Evolutionary conservation across 2,329 filamentous ascomycete species (phyloP), one percentile per base, ranked within the genome.

Genomic region (Blastomyces emzantsi): DNA sequence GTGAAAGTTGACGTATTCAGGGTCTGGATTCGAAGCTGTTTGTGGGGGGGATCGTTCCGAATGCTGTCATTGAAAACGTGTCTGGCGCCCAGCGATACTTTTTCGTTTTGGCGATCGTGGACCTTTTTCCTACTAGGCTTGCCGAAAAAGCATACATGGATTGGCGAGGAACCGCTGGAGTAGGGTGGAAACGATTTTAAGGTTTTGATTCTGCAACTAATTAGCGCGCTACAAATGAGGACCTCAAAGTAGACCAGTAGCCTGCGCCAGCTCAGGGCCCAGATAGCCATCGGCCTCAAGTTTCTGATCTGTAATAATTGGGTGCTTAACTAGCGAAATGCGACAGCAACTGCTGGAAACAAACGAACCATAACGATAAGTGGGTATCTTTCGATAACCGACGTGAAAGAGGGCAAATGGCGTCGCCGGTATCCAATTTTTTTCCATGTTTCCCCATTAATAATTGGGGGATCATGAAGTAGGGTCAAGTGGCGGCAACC

Each of bases 241-340:
- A 13, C 25, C n/a, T 41, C n/a, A 55, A 39, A 22, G 3, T 17
- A 13, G 30, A 30, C 59, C 39, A 55, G 54, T 61, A 30, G 47
- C 41, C 22, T 5, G 28, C 6, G 6, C 19, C 36, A 8, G 47
- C 51, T 39, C 22, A 28, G 6, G 47, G 33, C 43, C 60, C n/a
- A 61, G 60, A 55, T 49, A 61, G 15, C 51, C 33, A 54, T 61
- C 30, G 49, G 30, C 60, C 45, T 15, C 8, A 54, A 22, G 9
- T 25, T 61, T 61, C 51, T 39, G 47, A 55, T 43, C 9, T 55
- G 60, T 52, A 45, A 61, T 22, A 52, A 61, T 52, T 47, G 47
- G 47, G 9, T 28, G 30, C n/a, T 39, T 54, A 41, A 25, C 19
- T 19, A 54, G 13, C 33, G 36, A 54, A 41, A 22, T 25, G 9